Evolutionary conservation across 768 basidiomycete genomes (phyloP), one percentile per base, ranked within the genome.

Genomic region (Podaxis sp.): DNA sequence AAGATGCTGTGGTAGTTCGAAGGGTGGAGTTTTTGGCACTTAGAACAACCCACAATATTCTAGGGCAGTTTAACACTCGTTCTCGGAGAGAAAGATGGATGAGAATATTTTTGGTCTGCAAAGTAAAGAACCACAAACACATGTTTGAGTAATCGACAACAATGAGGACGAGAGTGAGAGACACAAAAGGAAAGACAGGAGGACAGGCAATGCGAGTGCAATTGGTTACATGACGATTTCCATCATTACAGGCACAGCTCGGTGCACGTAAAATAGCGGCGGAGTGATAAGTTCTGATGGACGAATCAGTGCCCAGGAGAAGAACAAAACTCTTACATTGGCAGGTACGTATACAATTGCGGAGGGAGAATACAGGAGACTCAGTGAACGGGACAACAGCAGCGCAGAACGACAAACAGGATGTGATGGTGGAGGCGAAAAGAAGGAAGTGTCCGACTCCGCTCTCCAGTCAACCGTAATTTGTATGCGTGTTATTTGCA

Each of bases 121-220:
- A 73, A 66, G 66, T 66, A 60, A 73, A 70, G 66, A 68, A 73
- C 68, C 71, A 75, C 69, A 72, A 68, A 53, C 68, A 74, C 71
- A 71, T 74, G 71, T 73, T 78, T 78, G 78, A 77, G 78, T 77
- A 77, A 79, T 74, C 75, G 74, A 77, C 74, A 65, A 79, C 75
- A 76, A 70, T 67, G 66, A 67, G 52, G 63, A 58, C 49, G 54
- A 44, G 50, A 26, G 50, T 33, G 55, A 24, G 53, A 48, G 26
- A 62, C 40, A 62, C 15, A 62, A 56, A 38, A 46, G 26, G 33
- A n/a, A 48, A 17, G 33, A 51, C 20, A 37, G 40, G 24, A 56
- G 61, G 55, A 56, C 44, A 62, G 55, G 51, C 46, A 30, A 37
- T 38, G 15, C 49, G 17, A 37, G 20, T 28, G n/a, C 51, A 38